Conservation (phyloP, 108 stramenopile species). For the Nitzschia sp. region DNA sequence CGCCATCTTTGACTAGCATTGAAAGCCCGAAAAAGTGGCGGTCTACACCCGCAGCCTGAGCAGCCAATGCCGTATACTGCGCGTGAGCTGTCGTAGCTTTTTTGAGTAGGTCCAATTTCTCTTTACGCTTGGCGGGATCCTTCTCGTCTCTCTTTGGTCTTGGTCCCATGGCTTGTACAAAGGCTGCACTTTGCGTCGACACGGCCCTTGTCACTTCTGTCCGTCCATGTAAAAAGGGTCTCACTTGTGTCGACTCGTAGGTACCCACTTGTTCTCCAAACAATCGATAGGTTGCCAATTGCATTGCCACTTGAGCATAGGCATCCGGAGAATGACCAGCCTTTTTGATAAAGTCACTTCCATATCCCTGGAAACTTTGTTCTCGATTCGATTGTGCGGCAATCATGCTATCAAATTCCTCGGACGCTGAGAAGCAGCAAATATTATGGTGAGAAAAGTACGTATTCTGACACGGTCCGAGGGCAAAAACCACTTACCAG, state of each 20-base stretch:
- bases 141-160: constrained; percentile 24
- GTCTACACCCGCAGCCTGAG: constrained; percentile 83
- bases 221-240: constrained; percentile 76
- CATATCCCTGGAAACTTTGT: constrained; percentile 79
- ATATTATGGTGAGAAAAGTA: no score
- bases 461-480: no score
- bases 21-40: constrained; percentile 84
- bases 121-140: constrained; percentile 10
- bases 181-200: constrained; percentile 55
- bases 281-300: constrained; percentile 79
- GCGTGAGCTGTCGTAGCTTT: constrained; percentile 77
- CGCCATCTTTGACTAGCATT: constrained; percentile 60
- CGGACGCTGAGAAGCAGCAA: constrained; percentile 39
- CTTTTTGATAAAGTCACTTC: constrained; percentile 72
- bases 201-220: constrained; percentile 83
- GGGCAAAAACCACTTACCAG: constrained; percentile 12
- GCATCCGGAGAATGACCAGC: constrained; percentile 87
- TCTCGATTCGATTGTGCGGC: constrained; percentile 52
- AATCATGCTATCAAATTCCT: constrained; percentile 47
- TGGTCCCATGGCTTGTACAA: constrained; percentile 58
- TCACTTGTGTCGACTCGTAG: constrained; percentile 83
- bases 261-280: constrained; percentile 78
- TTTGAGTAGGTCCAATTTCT: constrained; percentile 61
- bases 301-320: constrained; percentile 86
- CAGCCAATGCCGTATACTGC: constrained; percentile 68